Base-by-base conservation (phyloP, 441 rosid species). In the Jatropha podagrica region DNA sequence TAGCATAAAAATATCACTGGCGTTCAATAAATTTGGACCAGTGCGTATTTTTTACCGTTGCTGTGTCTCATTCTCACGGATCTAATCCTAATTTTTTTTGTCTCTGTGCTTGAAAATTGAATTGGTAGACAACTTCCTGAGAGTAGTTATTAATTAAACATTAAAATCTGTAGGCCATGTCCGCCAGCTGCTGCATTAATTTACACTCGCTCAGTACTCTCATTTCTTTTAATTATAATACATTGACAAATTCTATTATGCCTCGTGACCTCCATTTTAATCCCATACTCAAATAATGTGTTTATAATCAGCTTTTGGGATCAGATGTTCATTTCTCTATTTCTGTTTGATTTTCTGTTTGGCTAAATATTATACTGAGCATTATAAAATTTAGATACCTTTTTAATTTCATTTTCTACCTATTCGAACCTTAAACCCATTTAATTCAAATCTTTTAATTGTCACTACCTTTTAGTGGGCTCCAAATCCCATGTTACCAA, bases 21-120 rank as follows among this genome's bases (percentile, higher is more conserved):
- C 15, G 17, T 10, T 51, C 17, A 44, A 59, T 26, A 58, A 44
- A 59, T 46, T 27, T 44, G 41, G 10, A 9, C 7, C 63, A 64
- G 70, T 52, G 17, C 4, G 46, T 1, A 37, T 54, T 65, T 65
- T 68, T 77, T 77, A 79, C 89, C 84, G 86, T 84, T 86, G 80
- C 68, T 48, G 64, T 78, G 81, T 76, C 79, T 78, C 75, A 56
- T 75, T 76, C 80, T 78, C 77, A 56, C 73, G 1, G 32, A 32
- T 32, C 61, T 49, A 74, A 64, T 38, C 64, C 71, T 48, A 67
- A 40, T 4, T 0, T 42, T 60, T 68, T 26, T 71, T 61, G 68
- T 27, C 9, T 42, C 32, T 1, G 32, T 1, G 48, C 42, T 38
- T 48, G 37, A 48, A 65, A 74, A 74, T 72, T 75, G 51, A 81